Conservation (phyloP, 2,329 filamentous ascomycete genomes). For the Cladosporium colombiae region DNA sequence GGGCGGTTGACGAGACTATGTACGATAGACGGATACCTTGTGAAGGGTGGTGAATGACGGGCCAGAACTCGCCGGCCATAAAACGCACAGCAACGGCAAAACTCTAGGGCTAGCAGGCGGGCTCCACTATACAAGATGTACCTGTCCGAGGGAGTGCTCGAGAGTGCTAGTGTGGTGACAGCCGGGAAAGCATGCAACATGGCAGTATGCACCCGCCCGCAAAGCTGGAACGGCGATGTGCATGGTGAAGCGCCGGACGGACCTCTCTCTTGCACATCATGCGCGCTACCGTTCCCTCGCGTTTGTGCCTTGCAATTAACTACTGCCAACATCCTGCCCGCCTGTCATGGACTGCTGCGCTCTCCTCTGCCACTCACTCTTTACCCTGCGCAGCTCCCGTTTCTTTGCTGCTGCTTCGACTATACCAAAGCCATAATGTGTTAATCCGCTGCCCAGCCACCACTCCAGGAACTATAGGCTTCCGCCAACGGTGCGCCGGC, state of each 20-base stretch:
- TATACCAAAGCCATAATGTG: background rate
- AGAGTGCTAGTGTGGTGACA: background rate
- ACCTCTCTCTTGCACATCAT: constrained; percentile 5
- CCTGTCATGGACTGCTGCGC: background rate
- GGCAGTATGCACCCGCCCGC: background rate
- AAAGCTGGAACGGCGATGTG: constrained; percentile 5
- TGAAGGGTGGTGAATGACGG: background rate
- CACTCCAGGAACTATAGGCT: background rate
- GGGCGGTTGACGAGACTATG: background rate
- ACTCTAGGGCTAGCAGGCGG: background rate
- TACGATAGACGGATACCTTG: background rate
- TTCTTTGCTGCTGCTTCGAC: background rate
- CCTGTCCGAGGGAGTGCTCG: background rate
- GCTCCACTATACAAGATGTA: background rate
- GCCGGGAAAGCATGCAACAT: background rate
- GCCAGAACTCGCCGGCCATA: background rate
- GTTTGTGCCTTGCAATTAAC: background rate
- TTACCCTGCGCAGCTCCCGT: background rate
- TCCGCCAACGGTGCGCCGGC: background rate
- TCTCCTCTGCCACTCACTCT: background rate
- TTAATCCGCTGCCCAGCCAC: background rate
- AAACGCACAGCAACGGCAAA: constrained; percentile 2
- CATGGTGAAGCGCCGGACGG: constrained; percentile 7
- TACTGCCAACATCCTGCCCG: background rate
- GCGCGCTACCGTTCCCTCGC: background rate